These are phyloP conservation scores for Silene latifolia DNA, from an alignment of 148 eudicot genomes.

Conservation along the genomic window DNA sequence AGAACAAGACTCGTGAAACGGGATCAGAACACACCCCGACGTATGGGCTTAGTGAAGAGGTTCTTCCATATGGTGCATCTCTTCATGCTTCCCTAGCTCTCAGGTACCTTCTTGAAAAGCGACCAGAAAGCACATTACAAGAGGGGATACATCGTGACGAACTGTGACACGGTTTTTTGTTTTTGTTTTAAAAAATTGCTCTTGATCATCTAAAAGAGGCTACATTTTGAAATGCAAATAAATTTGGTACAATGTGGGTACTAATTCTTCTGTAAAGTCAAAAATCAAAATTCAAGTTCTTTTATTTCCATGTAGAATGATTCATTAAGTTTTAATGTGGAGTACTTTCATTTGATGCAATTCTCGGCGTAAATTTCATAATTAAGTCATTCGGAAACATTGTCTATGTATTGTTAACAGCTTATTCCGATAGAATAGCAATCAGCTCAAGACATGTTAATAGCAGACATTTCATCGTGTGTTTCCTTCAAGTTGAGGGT, in stretches of 20 bases:
- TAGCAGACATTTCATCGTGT: too few species aligned
- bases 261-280: conserved; percentile 21
- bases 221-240: conserved; percentile 16
- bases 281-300: neutral
- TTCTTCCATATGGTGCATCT: conserved; percentile 68
- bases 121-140: conserved; percentile 14
- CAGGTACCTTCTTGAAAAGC: conserved; percentile 52
- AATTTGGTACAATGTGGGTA: too few species aligned
- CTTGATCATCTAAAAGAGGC: neutral
- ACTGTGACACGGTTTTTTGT: conserved; percentile 34
- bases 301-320: too few species aligned
- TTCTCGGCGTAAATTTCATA: too few species aligned
- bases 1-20: conserved; percentile 41
- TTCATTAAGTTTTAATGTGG: too few species aligned
- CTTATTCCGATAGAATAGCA: too few species aligned
- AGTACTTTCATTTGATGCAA: too few species aligned
- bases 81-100: conserved; percentile 76
- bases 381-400: too few species aligned
- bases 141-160: conserved; percentile 47
- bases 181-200: too few species aligned
- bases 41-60: conserved; percentile 53
- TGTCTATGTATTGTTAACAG: too few species aligned
- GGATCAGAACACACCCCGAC: conserved; percentile 46
- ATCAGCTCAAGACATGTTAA: too few species aligned
- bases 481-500: too few species aligned